Evolutionary conservation across 2,329 filamentous ascomycete genomes (phyloP), one percentile per base, ranked within the genome.

Genomic region (Penicillium sp.): DNA sequence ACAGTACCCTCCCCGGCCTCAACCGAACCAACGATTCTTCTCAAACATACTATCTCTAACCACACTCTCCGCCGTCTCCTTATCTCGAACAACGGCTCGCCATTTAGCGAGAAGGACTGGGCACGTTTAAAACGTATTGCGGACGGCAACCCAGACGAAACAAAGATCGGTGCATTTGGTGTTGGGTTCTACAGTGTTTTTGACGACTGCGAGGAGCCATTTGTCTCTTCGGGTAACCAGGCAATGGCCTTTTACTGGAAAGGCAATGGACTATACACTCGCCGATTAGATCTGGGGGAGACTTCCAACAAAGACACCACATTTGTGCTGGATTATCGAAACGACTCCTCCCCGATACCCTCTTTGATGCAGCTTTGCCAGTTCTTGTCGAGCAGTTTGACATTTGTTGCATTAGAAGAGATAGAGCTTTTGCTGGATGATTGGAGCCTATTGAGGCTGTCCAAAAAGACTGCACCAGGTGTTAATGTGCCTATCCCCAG

Each of bases 191-290:
- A 99, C 80, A 96, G 90, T 70, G 93, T 97, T 32, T 99, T 99
- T 70, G 90, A 94, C 55, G 94, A 99, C 70, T 99, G 93, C 69
- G 95, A 99, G 73, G 91, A 97, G 63, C 94, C 94, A 0, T 97
- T 99, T 67, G 89, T 99, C 59, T 94, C 91, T 60, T 97, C 93
- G 1, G 94, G 94, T 1, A 84, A 82, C 56, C 87, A 96, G 73
- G 92, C 91, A 30, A 97, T 99, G 90, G 93, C 93, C 0, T 99
- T 99, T 68, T 99, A 97, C 77, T 99, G 94, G 95, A 97, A 97
- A 72, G 92, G 89, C n/a, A 97, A 97, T 70, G 90, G 91, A 4
- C 81, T 99, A 1, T 97, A 96, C 70, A 99, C 95, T 20, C 88
- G 92, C 63, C 90, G 91, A 61, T 81, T 94, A 18, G 85, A 86